Conservation (phyloP, 2,329 filamentous ascomycete genomes). For the Trichoderma polysporum region DNA sequence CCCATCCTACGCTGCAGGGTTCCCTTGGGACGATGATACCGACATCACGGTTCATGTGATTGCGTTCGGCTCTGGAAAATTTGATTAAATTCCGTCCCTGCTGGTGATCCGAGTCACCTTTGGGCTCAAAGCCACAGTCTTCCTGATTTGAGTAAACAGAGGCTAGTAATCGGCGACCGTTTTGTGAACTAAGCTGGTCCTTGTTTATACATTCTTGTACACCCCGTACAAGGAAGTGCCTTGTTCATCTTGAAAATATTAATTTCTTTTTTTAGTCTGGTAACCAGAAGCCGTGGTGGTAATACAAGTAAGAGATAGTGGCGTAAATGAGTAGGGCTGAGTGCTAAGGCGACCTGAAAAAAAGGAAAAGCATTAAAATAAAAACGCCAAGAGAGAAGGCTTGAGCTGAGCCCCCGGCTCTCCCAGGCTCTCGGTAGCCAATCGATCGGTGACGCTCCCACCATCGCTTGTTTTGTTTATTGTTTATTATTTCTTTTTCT, state of each 20-base stretch:
- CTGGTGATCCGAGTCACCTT: neutral
- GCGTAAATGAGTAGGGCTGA: conserved; percentile 7
- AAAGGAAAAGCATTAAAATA: neutral
- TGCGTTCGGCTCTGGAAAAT: neutral
- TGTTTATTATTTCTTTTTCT: neutral
- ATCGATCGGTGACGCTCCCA: neutral
- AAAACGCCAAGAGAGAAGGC: conserved; percentile 8
- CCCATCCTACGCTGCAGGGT: neutral
- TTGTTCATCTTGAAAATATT: neutral
- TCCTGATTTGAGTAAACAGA: neutral
- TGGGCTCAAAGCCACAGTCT: neutral
- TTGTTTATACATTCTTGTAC: too few species aligned
- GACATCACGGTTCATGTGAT: conserved; percentile 6
- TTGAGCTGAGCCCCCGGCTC: conserved; percentile 1
- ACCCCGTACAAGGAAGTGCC: neutral
- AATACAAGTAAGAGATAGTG: neutral
- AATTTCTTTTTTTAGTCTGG: neutral
- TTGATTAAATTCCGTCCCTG: neutral
- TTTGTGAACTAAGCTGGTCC: neutral
- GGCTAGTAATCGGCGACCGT: neutral
- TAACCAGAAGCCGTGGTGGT: neutral
- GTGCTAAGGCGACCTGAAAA: neutral
- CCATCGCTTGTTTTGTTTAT: neutral
- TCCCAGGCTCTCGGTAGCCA: conserved; percentile 14
- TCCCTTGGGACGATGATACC: neutral